phyloP scores from a whole-genome alignment of 805 yeast species.

The Candida koratica region DNA sequence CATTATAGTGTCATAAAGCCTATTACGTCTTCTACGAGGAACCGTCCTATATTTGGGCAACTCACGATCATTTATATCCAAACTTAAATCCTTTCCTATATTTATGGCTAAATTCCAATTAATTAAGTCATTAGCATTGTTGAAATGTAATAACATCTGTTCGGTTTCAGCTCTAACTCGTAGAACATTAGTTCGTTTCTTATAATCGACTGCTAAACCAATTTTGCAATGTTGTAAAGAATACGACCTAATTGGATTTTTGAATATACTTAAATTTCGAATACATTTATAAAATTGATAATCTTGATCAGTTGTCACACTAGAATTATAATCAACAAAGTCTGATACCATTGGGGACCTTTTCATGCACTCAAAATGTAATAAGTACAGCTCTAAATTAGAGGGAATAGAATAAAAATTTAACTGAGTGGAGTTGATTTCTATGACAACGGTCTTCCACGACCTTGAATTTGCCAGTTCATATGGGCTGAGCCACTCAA shows the following conservation, averaged over 20 bases:
- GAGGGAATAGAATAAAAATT: conserved; percentile 53
- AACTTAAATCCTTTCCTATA: conserved; percentile 73
- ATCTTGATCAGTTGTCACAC: conserved; percentile 24
- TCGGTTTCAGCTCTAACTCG: conserved; percentile 79
- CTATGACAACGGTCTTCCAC: conserved; percentile 70
- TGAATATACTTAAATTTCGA: conserved; percentile 20
- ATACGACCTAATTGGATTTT: conserved; percentile 54
- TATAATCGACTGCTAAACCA: conserved; percentile 85
- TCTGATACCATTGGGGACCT: conserved; percentile 4
- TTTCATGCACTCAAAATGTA: conserved; percentile 17
- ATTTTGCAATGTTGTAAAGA: conserved; percentile 79
- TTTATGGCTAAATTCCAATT: conserved; percentile 73
- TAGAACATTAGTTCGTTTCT: conserved; percentile 61
- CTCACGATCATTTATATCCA: conserved; percentile 69
- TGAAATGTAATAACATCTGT: conserved; percentile 69
- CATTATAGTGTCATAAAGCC: conserved; percentile 7
- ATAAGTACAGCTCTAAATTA: conserved; percentile 25
- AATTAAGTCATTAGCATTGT: conserved; percentile 60
- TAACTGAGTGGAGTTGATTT: conserved; percentile 81
- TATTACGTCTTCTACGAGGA: conserved; percentile 65
- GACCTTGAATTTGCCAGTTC: conserved; percentile 61
- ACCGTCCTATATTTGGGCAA: conserved; percentile 76
- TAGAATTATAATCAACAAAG: conserved; percentile 14
- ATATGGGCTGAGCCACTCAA: conserved; percentile 76
- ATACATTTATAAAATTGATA: conserved; percentile 26